Conservation (phyloP, 345 rosid genomes). For the Lenwebbia sp. region DNA sequence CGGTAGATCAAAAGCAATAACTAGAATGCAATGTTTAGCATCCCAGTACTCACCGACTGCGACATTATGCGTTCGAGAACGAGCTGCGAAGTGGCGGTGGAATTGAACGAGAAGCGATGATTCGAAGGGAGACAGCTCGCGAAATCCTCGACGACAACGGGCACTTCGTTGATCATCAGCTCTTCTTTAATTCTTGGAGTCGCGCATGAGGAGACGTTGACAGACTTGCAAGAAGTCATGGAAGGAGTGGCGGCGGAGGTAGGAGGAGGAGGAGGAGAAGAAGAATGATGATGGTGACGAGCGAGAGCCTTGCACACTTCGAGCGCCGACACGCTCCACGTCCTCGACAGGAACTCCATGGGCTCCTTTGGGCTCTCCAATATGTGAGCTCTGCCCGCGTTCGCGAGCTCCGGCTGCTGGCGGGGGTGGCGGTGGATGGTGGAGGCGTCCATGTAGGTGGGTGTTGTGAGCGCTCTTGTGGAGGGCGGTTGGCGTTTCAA, state of each 20-base stretch:
- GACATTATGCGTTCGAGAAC: slow-evolving; percentile 96
- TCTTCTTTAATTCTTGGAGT: slow-evolving; percentile 63
- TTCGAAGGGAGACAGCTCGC: background rate
- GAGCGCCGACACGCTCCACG: slow-evolving; percentile 80
- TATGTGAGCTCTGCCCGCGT: background rate
- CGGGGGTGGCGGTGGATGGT: background rate
- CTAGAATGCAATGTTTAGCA: background rate
- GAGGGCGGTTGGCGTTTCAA: background rate
- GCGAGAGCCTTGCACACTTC: slow-evolving; percentile 70
- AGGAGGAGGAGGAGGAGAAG: background rate
- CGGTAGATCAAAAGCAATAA: background rate
- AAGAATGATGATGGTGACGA: slow-evolving; percentile 13
- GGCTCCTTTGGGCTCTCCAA: slow-evolving; percentile 38
- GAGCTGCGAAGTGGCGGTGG: slow-evolving; percentile 79
- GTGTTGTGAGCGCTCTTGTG: background rate
- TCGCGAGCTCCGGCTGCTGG: background rate
- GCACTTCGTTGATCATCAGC: slow-evolving; percentile 7
- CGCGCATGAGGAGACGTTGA: slow-evolving; percentile 24
- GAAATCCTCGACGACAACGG: slow-evolving; percentile 11
- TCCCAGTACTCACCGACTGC: slow-evolving; percentile 46
- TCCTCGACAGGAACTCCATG: slow-evolving; percentile 88
- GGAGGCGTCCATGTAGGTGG: background rate
- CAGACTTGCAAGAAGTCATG: slow-evolving; percentile 11
- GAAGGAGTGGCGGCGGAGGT: background rate
- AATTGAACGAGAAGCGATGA: slow-evolving; percentile 52